A percentile compares a stretch with the other conserved stretches of the same genome.
Conservation (phyloP, 2,329 filamentous ascomycete species). For the Aspergillus pseudonomiae region DNA sequence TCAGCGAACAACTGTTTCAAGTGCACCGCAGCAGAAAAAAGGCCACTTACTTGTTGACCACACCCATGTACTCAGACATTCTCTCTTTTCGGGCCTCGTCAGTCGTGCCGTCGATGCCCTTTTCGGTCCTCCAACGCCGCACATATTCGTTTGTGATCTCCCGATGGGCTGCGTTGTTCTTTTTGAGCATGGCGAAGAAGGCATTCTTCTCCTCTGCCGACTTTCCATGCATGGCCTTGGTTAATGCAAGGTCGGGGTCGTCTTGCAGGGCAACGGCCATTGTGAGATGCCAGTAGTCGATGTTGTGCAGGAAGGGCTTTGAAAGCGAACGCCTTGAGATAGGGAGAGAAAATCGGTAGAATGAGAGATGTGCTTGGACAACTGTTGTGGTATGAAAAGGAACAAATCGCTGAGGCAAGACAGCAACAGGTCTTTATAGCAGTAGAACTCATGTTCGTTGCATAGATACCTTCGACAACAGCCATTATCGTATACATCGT, state of each 20-base stretch:
- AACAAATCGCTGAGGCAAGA: background rate
- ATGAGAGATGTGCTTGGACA: background rate
- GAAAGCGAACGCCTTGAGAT: background rate
- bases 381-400: background rate
- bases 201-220: slow-evolving; percentile 2
- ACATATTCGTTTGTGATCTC: slow-evolving; percentile 4
- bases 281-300: background rate
- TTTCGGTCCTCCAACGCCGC: background rate
- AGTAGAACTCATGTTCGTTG: background rate
- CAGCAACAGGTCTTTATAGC: background rate
- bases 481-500: background rate
- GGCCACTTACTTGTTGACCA: background rate
- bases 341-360: background rate
- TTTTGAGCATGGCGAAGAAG: slow-evolving; percentile 3
- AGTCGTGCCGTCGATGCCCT: slow-evolving; percentile 1
- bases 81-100: slow-evolving; percentile 1
- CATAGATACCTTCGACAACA: background rate
- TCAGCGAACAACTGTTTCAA: background rate
- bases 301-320: background rate
- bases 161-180: slow-evolving; percentile 1
- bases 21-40: background rate
- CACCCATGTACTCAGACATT: slow-evolving; percentile 3
- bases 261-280: slow-evolving; percentile 4
- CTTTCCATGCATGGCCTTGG: slow-evolving; percentile 2
- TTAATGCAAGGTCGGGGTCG: slow-evolving; percentile 3